A percentile compares a stretch with the other conserved stretches of the same genome.
These are phyloP conservation scores for Talaromyces ruber DNA, from an alignment of 495 filamentous ascomycete genomes.

Conservation along the genomic window DNA sequence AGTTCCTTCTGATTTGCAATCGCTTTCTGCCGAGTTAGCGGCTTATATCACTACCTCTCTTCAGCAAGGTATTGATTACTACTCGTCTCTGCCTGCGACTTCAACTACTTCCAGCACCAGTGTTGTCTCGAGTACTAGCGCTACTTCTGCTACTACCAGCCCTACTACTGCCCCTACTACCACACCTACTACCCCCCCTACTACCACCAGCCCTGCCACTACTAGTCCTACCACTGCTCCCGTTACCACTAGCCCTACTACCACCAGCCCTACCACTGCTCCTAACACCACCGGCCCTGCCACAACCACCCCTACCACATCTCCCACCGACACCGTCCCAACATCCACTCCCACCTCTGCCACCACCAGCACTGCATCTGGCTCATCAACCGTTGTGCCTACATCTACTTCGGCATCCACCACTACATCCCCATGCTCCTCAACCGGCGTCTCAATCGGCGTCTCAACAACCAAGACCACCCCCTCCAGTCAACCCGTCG, in stretches of 20 bases:
- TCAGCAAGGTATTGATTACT: not conserved
- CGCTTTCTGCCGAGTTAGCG: not conserved
- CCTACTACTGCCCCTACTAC: not conserved
- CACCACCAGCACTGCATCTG: not conserved
- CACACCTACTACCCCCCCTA: not conserved
- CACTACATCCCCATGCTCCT: not conserved
- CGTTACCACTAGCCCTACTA: not conserved
- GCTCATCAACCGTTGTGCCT: not conserved
- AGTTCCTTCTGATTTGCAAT: not conserved
- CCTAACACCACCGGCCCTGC: not conserved
- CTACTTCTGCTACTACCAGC: not conserved
- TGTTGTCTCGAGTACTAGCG: not conserved
- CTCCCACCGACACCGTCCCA: not conserved
- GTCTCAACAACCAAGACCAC: not conserved
- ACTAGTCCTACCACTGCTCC: not conserved
- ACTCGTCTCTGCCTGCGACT: not conserved
- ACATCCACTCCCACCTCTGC: not conserved
- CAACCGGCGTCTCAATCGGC: not conserved
- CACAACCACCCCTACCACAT: not conserved
- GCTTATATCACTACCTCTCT: not conserved
- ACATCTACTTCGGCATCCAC: not conserved
- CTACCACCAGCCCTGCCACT: not conserved
- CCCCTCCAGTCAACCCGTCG: not conserved
- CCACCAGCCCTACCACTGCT: not conserved
- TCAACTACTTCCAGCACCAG: not conserved